Percentiles rank a stretch among this genome's conserved stretches.
Evolutionary conservation across 768 basidiomycete species (phyloP).

Genomic region (Psilocybe sp.): DNA sequence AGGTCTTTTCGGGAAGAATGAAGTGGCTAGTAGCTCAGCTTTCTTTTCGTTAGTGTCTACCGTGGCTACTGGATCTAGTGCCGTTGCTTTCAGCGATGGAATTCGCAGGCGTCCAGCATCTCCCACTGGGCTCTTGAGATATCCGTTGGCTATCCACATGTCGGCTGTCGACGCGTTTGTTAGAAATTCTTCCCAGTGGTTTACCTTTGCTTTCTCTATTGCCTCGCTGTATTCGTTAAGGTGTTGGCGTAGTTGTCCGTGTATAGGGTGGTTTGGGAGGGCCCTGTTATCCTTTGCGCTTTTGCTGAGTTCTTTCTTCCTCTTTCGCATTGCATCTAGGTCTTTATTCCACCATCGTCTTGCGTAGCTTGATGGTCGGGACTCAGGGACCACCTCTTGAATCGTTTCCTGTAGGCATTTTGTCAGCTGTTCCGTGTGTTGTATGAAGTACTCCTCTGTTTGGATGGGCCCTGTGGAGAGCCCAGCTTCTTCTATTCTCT

Average conservation of each 20-base stretch:
- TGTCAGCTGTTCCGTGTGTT: conserved; percentile 1
- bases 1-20: conserved; percentile 13
- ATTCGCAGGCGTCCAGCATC: conserved; percentile 20
- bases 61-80: conserved; percentile 7
- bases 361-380: conserved; percentile 1
- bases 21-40: conserved; percentile 1
- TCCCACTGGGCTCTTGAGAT: conserved; percentile 9
- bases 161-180: conserved; percentile 1
- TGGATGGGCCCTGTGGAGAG: background rate
- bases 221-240: conserved; percentile 11
- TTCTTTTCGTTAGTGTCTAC: conserved; percentile 9
- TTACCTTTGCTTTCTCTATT: conserved; percentile 17
- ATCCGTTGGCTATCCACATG: conserved; percentile 20
- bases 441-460: background rate
- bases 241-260: conserved; percentile 9
- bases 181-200: conserved; percentile 25
- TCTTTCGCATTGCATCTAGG: conserved; percentile 14
- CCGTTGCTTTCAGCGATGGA: conserved; percentile 14
- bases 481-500: conserved; percentile 15
- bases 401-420: conserved; percentile 8
- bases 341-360: conserved; percentile 22
- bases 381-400: background rate
- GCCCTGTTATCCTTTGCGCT: conserved; percentile 2
- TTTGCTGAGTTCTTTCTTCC: conserved; percentile 12
- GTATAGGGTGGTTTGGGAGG: conserved; percentile 17